Percentiles rank a stretch among this genome's conserved stretches.
These are phyloP conservation scores for Eucalyptus erythrocorys DNA, from an alignment of 345 rosid genomes.

Conservation along the genomic window DNA sequence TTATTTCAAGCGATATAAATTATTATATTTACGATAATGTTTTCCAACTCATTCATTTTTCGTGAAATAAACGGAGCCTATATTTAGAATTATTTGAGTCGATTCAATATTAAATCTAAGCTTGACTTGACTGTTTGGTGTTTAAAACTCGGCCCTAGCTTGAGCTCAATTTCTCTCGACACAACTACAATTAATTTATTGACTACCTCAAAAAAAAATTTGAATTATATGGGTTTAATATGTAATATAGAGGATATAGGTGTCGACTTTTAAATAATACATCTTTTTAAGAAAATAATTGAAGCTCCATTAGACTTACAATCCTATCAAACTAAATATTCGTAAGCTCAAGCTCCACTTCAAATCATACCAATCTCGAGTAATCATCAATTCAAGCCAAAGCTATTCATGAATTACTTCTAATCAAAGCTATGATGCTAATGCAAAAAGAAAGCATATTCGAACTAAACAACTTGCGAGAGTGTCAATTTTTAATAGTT, in stretches of 20 bases:
- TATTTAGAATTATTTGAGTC: neutral
- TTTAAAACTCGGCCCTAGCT: neutral
- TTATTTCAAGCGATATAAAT: too few species aligned
- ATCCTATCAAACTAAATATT: neutral
- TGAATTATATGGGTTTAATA: neutral
- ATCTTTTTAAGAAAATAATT: neutral
- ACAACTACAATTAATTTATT: neutral
- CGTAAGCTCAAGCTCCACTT: neutral
- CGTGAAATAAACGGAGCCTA: too few species aligned
- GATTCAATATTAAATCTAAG: neutral
- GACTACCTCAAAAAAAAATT: neutral
- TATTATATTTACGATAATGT: too few species aligned
- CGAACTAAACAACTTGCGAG: neutral
- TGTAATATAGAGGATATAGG: neutral
- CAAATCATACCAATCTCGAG: neutral
- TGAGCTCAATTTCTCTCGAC: neutral
- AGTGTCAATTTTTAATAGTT: neutral
- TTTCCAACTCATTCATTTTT: too few species aligned
- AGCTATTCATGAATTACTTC: neutral
- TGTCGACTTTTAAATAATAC: neutral
- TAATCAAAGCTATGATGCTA: neutral
- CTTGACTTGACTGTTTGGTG: neutral
- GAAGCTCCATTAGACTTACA: neutral
- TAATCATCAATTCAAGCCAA: neutral
- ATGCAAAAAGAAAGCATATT: neutral